phyloP scores from a whole-genome alignment of 805 yeast genomes.

The Isabelozyma heimii region DNA sequence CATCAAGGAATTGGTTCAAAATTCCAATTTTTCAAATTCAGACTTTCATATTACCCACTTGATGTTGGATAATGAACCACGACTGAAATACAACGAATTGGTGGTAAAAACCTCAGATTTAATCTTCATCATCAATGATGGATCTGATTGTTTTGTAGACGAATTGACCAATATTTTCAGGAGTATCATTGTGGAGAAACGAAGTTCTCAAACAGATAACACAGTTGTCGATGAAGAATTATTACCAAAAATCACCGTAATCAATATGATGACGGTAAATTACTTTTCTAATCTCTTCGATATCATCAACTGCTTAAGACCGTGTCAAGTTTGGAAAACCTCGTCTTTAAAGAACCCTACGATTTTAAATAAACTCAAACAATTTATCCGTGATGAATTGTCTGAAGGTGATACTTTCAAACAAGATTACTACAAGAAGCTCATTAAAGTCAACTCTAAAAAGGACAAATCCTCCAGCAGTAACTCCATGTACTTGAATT shows the following conservation, averaged over 20 bases:
- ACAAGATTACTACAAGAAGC: slow-evolving; percentile 1
- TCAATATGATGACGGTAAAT: slow-evolving; percentile 38
- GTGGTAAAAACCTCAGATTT: slow-evolving; percentile 22
- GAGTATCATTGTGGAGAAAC: neutral
- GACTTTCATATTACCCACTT: slow-evolving; percentile 13
- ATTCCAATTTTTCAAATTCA: slow-evolving; percentile 2
- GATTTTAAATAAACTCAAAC: slow-evolving; percentile 20
- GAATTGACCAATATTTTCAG: slow-evolving; percentile 14
- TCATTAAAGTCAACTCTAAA: neutral
- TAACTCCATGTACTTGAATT: slow-evolving; percentile 16
- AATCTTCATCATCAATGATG: slow-evolving; percentile 38
- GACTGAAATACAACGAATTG: slow-evolving; percentile 9
- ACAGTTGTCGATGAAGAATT: slow-evolving; percentile 2
- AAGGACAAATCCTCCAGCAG: neutral
- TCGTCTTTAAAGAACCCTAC: slow-evolving; percentile 25
- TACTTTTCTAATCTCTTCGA: slow-evolving; percentile 39
- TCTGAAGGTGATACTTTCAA: neutral
- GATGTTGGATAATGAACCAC: slow-evolving; percentile 3
- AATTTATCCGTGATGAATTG: slow-evolving; percentile 26
- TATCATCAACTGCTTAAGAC: slow-evolving; percentile 27
- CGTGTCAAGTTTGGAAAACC: slow-evolving; percentile 40
- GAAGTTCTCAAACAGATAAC: neutral
- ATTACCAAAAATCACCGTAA: slow-evolving; percentile 28
- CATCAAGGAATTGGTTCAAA: slow-evolving; percentile 13
- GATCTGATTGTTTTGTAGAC: slow-evolving; percentile 27